A percentile compares a stretch with the other conserved stretches of the same genome.
Conservation (phyloP, 2,329 filamentous ascomycete genomes). For the Exophiala sp. region DNA sequence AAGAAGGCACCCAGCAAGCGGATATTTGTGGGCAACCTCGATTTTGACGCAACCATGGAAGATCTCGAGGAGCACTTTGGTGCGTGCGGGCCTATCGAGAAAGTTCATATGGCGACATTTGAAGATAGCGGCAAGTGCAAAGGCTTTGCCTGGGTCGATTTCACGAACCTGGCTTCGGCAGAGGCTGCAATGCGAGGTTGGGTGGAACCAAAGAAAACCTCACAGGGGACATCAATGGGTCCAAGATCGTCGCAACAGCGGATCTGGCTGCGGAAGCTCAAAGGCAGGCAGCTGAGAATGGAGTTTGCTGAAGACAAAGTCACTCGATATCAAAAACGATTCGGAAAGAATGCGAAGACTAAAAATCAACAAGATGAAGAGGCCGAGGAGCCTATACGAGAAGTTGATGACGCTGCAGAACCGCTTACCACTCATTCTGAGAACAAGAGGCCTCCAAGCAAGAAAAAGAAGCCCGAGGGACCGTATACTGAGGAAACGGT, state of each 20-base stretch:
- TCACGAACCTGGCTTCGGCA: constrained; percentile 72
- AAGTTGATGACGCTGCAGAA: constrained; percentile 1
- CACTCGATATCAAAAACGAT: constrained; percentile 88
- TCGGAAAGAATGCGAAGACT: constrained; percentile 65
- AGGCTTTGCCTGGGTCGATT: constrained; percentile 93
- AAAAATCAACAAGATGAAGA: constrained; percentile 22
- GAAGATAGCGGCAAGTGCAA: constrained; percentile 98
- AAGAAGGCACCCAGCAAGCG: constrained; percentile 69
- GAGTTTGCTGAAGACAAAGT: constrained; percentile 93
- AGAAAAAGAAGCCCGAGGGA: constrained; percentile 45
- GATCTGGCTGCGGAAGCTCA: constrained; percentile 82
- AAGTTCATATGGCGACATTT: constrained; percentile 88
- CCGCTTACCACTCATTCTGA: background rate
- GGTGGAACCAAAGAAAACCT: constrained; percentile 58
- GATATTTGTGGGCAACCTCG: constrained; percentile 87
- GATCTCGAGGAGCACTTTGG: constrained; percentile 76
- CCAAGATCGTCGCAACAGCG: constrained; percentile 57
- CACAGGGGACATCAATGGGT: constrained; percentile 32
- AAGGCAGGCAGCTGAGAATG: constrained; percentile 76
- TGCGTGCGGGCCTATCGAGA: constrained; percentile 77
- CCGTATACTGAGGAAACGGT: constrained; percentile 51
- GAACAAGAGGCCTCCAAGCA: background rate
- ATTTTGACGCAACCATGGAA: constrained; percentile 77
- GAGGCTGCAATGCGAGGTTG: constrained; percentile 77
- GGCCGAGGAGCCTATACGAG: constrained; percentile 2